Conservation (phyloP, 2,329 filamentous ascomycete species). For the Aspergillus fructus region DNA sequence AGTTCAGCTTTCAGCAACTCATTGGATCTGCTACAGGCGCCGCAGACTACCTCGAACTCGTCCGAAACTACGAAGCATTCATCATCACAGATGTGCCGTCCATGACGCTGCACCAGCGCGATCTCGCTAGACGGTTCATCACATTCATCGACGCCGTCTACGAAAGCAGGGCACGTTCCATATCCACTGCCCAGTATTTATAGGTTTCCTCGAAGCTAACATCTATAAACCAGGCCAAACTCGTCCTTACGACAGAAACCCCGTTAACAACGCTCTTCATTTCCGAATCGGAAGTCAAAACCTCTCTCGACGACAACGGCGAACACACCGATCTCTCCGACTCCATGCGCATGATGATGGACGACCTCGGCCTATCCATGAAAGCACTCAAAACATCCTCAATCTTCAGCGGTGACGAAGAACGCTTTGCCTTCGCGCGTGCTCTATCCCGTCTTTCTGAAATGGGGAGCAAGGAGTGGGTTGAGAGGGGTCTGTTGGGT, state of each 20-base stretch:
- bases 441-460: constrained; percentile 81
- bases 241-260: constrained; percentile 87
- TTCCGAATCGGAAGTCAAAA: constrained; percentile 66
- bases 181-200: not conserved
- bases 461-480: constrained; percentile 95
- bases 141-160: constrained; percentile 98
- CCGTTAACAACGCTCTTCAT: constrained; percentile 85
- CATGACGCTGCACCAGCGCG: constrained; percentile 83
- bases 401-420: constrained; percentile 92
- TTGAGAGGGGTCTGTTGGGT: constrained; percentile 66
- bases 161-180: constrained; percentile 58
- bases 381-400: constrained; percentile 78
- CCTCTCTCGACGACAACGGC: constrained; percentile 51
- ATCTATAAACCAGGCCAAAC: constrained; percentile 67
- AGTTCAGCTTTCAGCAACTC: constrained; percentile 90
- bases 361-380: constrained; percentile 83
- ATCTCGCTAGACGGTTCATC: constrained; percentile 89
- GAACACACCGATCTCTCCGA: constrained; percentile 60
- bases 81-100: constrained; percentile 87
- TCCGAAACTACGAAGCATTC: constrained; percentile 86
- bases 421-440: constrained; percentile 91
- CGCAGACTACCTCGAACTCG: constrained; percentile 91
- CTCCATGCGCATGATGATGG: constrained; percentile 77
- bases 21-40: constrained; percentile 86
- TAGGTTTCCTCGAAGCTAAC: not conserved